Base-by-base conservation (phyloP, 2,329 filamentous ascomycete species). In the Fusarium fujikuroi region DNA sequence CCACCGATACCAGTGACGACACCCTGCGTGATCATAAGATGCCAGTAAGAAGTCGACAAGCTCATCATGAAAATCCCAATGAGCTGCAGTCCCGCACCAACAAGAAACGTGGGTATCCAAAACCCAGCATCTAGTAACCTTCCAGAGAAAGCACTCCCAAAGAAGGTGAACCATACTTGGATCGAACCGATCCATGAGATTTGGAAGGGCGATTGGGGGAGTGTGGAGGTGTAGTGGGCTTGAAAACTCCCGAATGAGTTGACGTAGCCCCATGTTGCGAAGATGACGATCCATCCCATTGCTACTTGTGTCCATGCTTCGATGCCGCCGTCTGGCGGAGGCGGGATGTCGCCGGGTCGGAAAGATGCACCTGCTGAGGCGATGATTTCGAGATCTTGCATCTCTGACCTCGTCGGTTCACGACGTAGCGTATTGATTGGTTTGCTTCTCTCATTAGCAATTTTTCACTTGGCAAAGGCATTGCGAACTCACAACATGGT, bases 1-100 rank as follows among this genome's bases (percentile, higher is more conserved):
- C 85, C 84, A 2, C 87, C 87, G 0, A 87, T 66, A 3, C 86
- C 86, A 3, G 82, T 79, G 10, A 92, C 90, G 3, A 87, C 73
- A 10, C 87, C 87, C 66, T 88, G 86, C 0, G 85, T 83, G 6
- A 89, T 77, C 65, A 88, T 79, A 19, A 88, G 73, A 36, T 87
- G 85, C 83, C 83, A 88, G 73, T 87, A 89, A 10, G 78, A 73
- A 21, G 66, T 81, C 2, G 81, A 81, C 7, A 84, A 73, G 37
- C 82, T 84, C 79, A 84, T 84, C 10, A 82, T 77, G 69, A 89
- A 86, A 43, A 87, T 81, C 9, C 85, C 85, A 16, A 85, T 69
- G 15, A 84, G 74, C 61, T 84, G 82, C 9, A 85, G 54, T 5
- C 77, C 46, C 4, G 81, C 79, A 4, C 85, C 85, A 5, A 80